These are phyloP conservation scores for Lanmaoa rubissima DNA, from an alignment of 768 basidiomycete species.

Conservation along the genomic window DNA sequence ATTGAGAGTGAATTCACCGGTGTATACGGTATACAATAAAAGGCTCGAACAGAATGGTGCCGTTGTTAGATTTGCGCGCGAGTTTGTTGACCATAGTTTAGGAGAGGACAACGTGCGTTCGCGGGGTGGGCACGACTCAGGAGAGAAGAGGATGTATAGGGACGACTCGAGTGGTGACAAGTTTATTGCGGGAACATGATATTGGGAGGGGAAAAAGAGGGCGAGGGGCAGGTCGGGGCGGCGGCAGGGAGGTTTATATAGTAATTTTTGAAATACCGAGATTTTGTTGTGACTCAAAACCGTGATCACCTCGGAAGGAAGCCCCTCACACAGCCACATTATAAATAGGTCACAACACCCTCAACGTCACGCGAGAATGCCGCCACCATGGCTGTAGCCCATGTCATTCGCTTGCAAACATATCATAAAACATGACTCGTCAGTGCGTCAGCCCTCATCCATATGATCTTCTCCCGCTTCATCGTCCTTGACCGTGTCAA, in stretches of 20 bases:
- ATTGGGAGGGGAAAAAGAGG: constrained; percentile 25
- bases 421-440: constrained; percentile 19
- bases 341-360: constrained; percentile 23
- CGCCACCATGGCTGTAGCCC: constrained; percentile 14
- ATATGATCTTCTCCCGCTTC: constrained; percentile 58
- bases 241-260: constrained; percentile 44
- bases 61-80: constrained; percentile 78
- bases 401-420: constrained; percentile 1
- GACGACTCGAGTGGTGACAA: constrained; percentile 8
- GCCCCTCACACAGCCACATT: constrained; percentile 30
- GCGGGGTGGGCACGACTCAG: constrained; percentile 24
- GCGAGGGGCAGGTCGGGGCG: constrained; percentile 20
- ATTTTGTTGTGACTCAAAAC: constrained; percentile 34
- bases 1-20: constrained; percentile 36
- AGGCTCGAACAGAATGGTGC: constrained; percentile 83
- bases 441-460: constrained; percentile 61
- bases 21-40: constrained; percentile 88
- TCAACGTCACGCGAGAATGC: constrained; percentile 25
- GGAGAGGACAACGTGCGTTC: constrained; percentile 29
- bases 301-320: constrained; percentile 30
- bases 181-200: constrained; percentile 39
- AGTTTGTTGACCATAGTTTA: constrained; percentile 81
- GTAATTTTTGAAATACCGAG: constrained; percentile 31
- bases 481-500: constrained; percentile 67
- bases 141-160: background rate